Conservation (phyloP, 1,284 basidiomycete species). For the Athelia psychrophila region DNA sequence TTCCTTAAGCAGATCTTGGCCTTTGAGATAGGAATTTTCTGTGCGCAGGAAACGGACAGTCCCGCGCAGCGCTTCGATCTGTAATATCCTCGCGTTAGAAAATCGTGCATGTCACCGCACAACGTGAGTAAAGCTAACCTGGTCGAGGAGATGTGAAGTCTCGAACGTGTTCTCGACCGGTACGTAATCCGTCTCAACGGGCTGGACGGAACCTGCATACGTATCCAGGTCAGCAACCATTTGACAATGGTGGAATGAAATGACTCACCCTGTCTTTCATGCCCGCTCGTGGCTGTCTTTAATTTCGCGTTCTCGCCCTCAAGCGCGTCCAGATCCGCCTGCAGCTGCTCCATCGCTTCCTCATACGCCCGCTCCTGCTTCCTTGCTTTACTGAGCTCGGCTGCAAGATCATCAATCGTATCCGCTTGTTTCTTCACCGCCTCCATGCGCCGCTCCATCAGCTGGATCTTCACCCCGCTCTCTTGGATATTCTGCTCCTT, state of each 20-base stretch:
- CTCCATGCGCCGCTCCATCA: slow-evolving; percentile 92
- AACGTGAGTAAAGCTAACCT: slow-evolving; percentile 46
- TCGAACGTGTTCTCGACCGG: slow-evolving; percentile 78
- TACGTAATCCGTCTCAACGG: slow-evolving; percentile 56
- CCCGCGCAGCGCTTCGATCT: slow-evolving; percentile 89
- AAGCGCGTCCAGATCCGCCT: slow-evolving; percentile 82
- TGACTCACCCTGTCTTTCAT: slow-evolving; percentile 63
- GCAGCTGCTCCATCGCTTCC: slow-evolving; percentile 91
- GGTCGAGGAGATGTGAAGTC: slow-evolving; percentile 81
- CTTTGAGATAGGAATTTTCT: slow-evolving; percentile 92
- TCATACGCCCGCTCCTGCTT: slow-evolving; percentile 89
- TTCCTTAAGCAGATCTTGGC: slow-evolving; percentile 82
- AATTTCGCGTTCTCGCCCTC: slow-evolving; percentile 88
- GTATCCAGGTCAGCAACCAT: slow-evolving; percentile 7
- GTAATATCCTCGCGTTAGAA: slow-evolving; percentile 9
- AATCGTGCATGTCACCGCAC: slow-evolving; percentile 4
- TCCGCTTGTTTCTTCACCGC: slow-evolving; percentile 88
- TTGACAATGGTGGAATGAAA: slow-evolving; percentile 7
- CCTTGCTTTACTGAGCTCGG: slow-evolving; percentile 74
- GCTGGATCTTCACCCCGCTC: slow-evolving; percentile 86
- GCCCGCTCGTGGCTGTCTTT: slow-evolving; percentile 59
- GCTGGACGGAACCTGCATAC: slow-evolving; percentile 49
- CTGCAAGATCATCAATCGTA: slow-evolving; percentile 77
- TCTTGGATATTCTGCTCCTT: slow-evolving; percentile 93
- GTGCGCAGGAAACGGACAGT: slow-evolving; percentile 87